phyloP scores from a whole-genome alignment of 495 filamentous ascomycete genomes.

The Gamarada debralockiae region DNA sequence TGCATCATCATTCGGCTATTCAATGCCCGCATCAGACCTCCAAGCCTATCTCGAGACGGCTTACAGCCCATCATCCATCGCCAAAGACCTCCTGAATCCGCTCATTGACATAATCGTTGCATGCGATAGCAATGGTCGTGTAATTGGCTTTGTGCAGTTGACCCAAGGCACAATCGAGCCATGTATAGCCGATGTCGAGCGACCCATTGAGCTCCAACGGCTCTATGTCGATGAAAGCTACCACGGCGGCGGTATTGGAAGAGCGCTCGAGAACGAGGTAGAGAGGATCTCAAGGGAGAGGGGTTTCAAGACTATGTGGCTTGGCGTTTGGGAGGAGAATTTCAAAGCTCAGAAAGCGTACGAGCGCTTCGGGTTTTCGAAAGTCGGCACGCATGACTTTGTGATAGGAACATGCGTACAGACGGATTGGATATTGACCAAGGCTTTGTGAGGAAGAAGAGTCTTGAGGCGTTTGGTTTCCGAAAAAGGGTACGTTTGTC shows the following conservation, averaged over 20 bases:
- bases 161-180: constrained; percentile 29
- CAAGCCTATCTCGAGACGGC: constrained; percentile 27
- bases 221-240: constrained; percentile 32
- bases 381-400: constrained; percentile 31
- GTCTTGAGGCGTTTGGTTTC: too few species aligned
- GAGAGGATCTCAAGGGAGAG: constrained; percentile 30
- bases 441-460: constrained; percentile 13
- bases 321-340: constrained; percentile 42
- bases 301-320: constrained; percentile 34
- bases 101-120: constrained; percentile 27
- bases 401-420: constrained; percentile 28
- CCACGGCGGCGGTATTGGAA: constrained; percentile 34
- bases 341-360: constrained; percentile 30
- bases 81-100: constrained; percentile 25
- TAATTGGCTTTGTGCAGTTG: constrained; percentile 35
- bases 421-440: constrained; percentile 31
- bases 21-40: constrained; percentile 29
- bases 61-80: constrained; percentile 25
- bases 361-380: constrained; percentile 28
- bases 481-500: too few species aligned
- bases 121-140: constrained; percentile 9
- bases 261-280: constrained; percentile 26
- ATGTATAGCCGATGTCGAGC: constrained; percentile 22
- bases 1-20: constrained; percentile 32
- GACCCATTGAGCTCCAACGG: constrained; percentile 32